These are phyloP conservation scores for Nasturtium officinale DNA, from an alignment of 345 rosid species.

Conservation along the genomic window DNA sequence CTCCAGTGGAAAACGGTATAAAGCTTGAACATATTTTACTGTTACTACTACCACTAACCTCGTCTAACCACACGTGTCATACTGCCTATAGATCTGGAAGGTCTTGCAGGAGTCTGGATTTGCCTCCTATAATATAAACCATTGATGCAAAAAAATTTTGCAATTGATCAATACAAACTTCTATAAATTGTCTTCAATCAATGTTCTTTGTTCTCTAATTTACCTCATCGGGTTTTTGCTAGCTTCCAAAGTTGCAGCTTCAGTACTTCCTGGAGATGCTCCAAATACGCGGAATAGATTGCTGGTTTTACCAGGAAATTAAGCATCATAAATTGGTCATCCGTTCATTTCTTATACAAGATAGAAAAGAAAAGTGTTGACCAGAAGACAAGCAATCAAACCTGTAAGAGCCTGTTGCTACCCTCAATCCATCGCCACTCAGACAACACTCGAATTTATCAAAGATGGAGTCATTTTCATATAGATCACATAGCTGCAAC, in stretches of 20 bases:
- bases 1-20: neutral
- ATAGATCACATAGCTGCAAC: slow-evolving; percentile 88
- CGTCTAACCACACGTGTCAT: slow-evolving; percentile 93
- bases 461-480: slow-evolving; percentile 98
- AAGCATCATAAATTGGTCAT: neutral
- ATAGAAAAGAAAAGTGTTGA: slow-evolving; percentile 12
- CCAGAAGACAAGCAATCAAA: slow-evolving; percentile 37
- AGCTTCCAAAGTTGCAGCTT: slow-evolving; percentile 96
- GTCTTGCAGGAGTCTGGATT: slow-evolving; percentile 90
- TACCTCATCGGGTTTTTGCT: slow-evolving; percentile 99
- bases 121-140: slow-evolving; percentile 49
- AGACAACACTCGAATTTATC: slow-evolving; percentile 98
- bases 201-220: slow-evolving; percentile 1
- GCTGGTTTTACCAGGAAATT: slow-evolving; percentile 48
- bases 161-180: slow-evolving; percentile 10
- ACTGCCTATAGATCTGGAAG: slow-evolving; percentile 86
- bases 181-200: neutral
- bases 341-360: neutral
- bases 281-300: slow-evolving; percentile 97
- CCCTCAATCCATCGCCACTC: slow-evolving; percentile 94
- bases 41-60: slow-evolving; percentile 55
- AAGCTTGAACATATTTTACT: neutral
- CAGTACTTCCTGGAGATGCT: slow-evolving; percentile 71
- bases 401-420: slow-evolving; percentile 99
- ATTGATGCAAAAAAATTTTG: slow-evolving; percentile 15